Percentiles rank a stretch among this genome's conserved stretches.
Conservation (phyloP, 1,139 yeast species). For the Pichia sp. region DNA sequence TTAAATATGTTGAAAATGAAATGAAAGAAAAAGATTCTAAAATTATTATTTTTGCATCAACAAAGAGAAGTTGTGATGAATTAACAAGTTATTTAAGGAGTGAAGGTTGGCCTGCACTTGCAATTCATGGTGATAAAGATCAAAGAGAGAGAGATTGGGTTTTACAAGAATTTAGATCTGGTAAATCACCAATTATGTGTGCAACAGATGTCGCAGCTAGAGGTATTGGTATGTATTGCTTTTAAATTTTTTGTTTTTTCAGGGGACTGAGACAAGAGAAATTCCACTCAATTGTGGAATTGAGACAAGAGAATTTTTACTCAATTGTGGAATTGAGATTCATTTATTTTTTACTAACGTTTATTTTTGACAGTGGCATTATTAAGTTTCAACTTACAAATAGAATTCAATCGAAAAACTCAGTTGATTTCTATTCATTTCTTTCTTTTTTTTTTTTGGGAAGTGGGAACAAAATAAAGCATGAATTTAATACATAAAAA, state of each 20-base stretch:
- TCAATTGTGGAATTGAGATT: too few relatives aligned
- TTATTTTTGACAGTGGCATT: not conserved
- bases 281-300: not conserved
- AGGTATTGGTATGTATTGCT: constrained; percentile 90
- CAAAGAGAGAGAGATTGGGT: constrained; percentile 99
- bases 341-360: not conserved
- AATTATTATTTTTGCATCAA: constrained; percentile 82
- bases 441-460: too few relatives aligned
- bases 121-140: constrained; percentile 97
- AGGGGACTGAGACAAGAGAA: not conserved
- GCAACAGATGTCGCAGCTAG: constrained; percentile 99
- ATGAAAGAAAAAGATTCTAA: constrained; percentile 68
- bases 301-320: not conserved
- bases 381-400: too few relatives aligned
- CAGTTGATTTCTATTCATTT: too few relatives aligned
- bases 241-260: not conserved
- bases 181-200: constrained; percentile 94
- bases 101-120: constrained; percentile 99
- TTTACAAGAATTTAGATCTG: constrained; percentile 80
- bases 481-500: too few relatives aligned
- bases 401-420: too few relatives aligned
- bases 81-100: constrained; percentile 85
- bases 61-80: constrained; percentile 97
- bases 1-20: constrained; percentile 77
- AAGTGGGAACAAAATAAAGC: too few relatives aligned